Evolutionary conservation across 179 eudicot genomes (phyloP), one percentile per base, ranked within the genome.

Genomic region (Nepenthes alata): DNA sequence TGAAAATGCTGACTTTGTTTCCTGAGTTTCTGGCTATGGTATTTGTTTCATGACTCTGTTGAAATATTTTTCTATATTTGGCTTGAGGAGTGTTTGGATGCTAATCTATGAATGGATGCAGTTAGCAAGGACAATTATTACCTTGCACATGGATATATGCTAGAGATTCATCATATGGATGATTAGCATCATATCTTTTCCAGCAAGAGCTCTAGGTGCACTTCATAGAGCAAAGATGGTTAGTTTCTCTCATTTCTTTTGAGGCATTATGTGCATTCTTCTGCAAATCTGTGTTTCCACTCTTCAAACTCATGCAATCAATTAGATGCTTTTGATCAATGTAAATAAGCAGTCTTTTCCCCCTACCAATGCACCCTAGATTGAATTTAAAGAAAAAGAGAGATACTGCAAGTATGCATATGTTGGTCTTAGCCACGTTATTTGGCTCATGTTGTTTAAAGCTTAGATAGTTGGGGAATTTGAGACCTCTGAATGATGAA

Each of bases 171-270:
- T 81, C 37, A 45, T 62, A 35, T 78, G 81, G 81, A 62, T 58
- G 0, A 65, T 73, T 54, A 70, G 74, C 70, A 13, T 81, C 52
- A 45, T 75, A 13, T 72, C 85, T 55, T 73, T 89, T 64, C 97
- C 95, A 47, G 50, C 67, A 9, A 75, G 86, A 57, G 78, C 80
- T 61, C 69, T 83, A 55, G 58, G 57, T 65, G 95, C 97, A 8
- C 71, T 89, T 53, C 82, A 76, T 55, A 89, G 84, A 70, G 85
- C 81, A 64, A 83, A 78, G 68, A 50, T 52, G 89, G 97, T 87
- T 58, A 63, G 82, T 62, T 62, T 47, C n/a, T 53, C 5, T 61
- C 13, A 37, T 58, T 6, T 38, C 35, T 36, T 37, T n/a, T 13
- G 3, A 1, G 16, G 25, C 25, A 3, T 37, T n/a, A 2, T 37